Percentiles rank a stretch among this genome's conserved stretches.
These are phyloP conservation scores for Aspergillus diversus DNA, from an alignment of 495 filamentous ascomycete species.

Conservation along the genomic window DNA sequence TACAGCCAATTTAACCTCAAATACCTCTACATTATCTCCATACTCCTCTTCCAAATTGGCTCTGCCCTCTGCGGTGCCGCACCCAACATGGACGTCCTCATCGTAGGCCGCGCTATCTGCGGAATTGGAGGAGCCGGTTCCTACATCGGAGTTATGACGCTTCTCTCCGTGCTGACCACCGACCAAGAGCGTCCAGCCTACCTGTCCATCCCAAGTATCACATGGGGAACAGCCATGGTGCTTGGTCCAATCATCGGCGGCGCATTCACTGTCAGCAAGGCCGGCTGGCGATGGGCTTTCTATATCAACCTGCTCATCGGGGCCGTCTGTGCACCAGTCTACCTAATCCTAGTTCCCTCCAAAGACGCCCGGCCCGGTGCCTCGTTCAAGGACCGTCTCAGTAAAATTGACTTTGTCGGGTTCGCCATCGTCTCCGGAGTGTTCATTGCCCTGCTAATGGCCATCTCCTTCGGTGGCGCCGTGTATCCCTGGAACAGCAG, in stretches of 20 bases:
- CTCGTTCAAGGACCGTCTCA: neutral
- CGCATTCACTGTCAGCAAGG: conserved; percentile 30
- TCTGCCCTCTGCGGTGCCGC: conserved; percentile 60
- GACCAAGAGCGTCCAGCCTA: conserved; percentile 40
- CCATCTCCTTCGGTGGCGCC: neutral
- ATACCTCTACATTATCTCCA: conserved; percentile 52
- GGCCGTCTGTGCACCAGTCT: neutral
- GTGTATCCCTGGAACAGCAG: neutral
- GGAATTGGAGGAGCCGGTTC: conserved; percentile 40
- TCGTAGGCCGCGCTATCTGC: conserved; percentile 55
- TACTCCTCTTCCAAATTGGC: conserved; percentile 55
- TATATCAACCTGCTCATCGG: neutral
- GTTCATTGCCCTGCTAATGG: neutral
- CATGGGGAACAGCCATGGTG: conserved; percentile 26
- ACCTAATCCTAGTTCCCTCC: neutral
- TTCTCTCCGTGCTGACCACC: conserved; percentile 36
- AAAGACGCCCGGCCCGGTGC: neutral
- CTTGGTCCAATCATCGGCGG: neutral
- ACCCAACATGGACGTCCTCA: conserved; percentile 53
- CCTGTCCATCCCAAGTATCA: neutral
- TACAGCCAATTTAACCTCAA: conserved; percentile 59
- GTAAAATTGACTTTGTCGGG: neutral
- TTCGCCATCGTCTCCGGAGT: neutral
- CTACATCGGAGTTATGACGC: conserved; percentile 41
- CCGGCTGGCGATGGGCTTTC: conserved; percentile 46